Evolutionary conservation across 139 green algal species (phyloP), one percentile per base, ranked within the genome.

Genomic region (Picochlorum sp.): DNA sequence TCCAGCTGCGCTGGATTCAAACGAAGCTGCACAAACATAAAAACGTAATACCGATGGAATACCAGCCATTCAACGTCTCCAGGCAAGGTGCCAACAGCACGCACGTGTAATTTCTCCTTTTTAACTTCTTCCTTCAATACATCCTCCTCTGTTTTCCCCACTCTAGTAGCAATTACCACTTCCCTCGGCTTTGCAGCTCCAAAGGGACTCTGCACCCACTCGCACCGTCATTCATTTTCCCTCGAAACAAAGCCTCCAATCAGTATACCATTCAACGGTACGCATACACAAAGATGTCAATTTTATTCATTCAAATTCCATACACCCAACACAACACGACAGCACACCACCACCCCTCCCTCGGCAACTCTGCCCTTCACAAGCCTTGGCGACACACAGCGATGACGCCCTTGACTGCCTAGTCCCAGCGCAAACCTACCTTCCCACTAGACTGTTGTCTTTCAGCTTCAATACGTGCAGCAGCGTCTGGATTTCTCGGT

Each of bases 151-250:
- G 65, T 80, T 59, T 85, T 85, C 30, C 83, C 83, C 2, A 57
- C 41, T 30, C 77, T 64, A 14, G 39, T 49, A 2, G 83, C 77
- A 25, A 91, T 74, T 0, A 88, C 56, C 1, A 63, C 61, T 50
- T 91, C 83, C 4, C 83, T 70, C 0, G 83, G 83, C 68, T 87
- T 88, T 7, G 83, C 83, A 16, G 58, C 69, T 35, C 83, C 83
- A 57, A 90, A 90, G 5, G 79, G 76, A 60, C 74, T 87, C 61
- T 84, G 68, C 52, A 50, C 18, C 20, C 39, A 26, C 39, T 47
- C 39, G 5, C 39, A n/a, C 39, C 20, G 22, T n/a, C 39, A n/a
- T n/a, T n/a, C n/a, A n/a, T n/a, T n/a, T n/a, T n/a, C n/a, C n/a
- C n/a, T 4, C 18, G n/a, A n/a, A n/a, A n/a, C n/a, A n/a, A n/a